These are phyloP conservation scores for Penicillium flavigenum DNA, from an alignment of 495 filamentous ascomycete genomes.

Conservation along the genomic window DNA sequence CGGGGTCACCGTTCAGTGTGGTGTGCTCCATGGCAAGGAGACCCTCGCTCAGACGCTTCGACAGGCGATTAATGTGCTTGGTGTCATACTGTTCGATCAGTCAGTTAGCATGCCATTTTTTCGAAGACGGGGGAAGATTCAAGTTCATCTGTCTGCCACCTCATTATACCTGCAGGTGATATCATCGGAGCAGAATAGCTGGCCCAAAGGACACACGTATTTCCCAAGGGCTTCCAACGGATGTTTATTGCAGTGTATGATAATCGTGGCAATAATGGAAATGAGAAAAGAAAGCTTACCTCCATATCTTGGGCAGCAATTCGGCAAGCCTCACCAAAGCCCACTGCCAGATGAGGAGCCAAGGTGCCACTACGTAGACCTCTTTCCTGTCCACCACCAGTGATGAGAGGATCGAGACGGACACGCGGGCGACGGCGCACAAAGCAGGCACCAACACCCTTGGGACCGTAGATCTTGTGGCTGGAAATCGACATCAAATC, in stretches of 20 bases:
- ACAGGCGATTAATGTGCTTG: constrained; percentile 76
- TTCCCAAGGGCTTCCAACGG: no score
- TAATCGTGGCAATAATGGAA: constrained; percentile 24
- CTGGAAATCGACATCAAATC: constrained; percentile 99
- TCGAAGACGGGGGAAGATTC: constrained; percentile 2
- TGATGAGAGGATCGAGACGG: constrained; percentile 93
- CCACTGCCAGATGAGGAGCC: constrained; percentile 83
- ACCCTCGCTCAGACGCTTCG: constrained; percentile 76
- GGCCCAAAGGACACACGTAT: constrained; percentile 31
- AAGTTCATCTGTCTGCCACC: constrained; percentile 6
- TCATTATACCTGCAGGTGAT: constrained; percentile 55
- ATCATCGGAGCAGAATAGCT: constrained; percentile 46
- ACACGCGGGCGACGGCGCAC: constrained; percentile 89
- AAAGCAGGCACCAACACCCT: constrained; percentile 94
- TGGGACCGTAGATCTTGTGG: constrained; percentile 98
- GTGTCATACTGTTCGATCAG: constrained; percentile 71
- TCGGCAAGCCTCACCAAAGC: constrained; percentile 93
- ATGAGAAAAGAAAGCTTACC: constrained; percentile 55
- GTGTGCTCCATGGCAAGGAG: constrained; percentile 91
- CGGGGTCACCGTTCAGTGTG: constrained; percentile 79
- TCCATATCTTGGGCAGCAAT: constrained; percentile 84
- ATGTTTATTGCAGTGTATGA: constrained; percentile 43
- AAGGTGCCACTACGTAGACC: constrained; percentile 91
- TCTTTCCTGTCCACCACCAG: constrained; percentile 92
- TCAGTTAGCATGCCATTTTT: constrained; percentile 29